Evolutionary conservation across 352 stramenopile genomes (phyloP).

Genomic region (Vaucheria bursata): DNA sequence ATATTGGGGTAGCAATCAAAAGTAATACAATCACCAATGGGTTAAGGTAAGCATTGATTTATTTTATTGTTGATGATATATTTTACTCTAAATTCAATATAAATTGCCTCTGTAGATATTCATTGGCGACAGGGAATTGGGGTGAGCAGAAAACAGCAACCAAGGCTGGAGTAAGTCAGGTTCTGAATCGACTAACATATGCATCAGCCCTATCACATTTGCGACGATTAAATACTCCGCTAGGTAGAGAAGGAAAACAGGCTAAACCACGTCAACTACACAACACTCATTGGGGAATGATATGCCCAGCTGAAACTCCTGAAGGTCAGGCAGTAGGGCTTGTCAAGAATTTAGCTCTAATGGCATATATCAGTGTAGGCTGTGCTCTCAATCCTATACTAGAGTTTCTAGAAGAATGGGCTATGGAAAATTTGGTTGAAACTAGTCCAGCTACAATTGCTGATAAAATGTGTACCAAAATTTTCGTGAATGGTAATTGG

Average conservation of each 20-base stretch:
- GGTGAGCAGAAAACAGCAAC: constrained; percentile 80
- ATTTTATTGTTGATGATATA: background rate
- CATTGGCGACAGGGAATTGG: constrained; percentile 98
- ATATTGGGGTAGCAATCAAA: constrained; percentile 92
- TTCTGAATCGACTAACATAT: constrained; percentile 98
- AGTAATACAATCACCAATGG: constrained; percentile 65
- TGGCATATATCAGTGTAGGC: constrained; percentile 61
- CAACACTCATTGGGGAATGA: constrained; percentile 99
- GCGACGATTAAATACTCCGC: constrained; percentile 93
- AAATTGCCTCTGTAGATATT: constrained; percentile 63
- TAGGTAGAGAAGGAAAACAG: constrained; percentile 95
- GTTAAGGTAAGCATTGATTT: constrained; percentile 14
- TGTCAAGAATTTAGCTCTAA: constrained; percentile 97
- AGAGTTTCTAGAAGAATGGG: constrained; percentile 96
- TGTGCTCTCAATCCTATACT: constrained; percentile 85
- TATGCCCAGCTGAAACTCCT: constrained; percentile 73
- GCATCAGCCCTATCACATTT: constrained; percentile 95
- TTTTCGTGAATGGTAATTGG: constrained; percentile 99
- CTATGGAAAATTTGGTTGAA: constrained; percentile 92
- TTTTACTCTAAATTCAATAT: background rate
- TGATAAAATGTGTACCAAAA: constrained; percentile 91
- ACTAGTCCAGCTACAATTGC: constrained; percentile 94
- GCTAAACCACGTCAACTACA: constrained; percentile 97
- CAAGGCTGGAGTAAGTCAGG: constrained; percentile 97
- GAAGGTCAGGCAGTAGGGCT: constrained; percentile 68